phyloP scores from a whole-genome alignment of 495 filamentous ascomycete species.

The Aspergillus sparsus region DNA sequence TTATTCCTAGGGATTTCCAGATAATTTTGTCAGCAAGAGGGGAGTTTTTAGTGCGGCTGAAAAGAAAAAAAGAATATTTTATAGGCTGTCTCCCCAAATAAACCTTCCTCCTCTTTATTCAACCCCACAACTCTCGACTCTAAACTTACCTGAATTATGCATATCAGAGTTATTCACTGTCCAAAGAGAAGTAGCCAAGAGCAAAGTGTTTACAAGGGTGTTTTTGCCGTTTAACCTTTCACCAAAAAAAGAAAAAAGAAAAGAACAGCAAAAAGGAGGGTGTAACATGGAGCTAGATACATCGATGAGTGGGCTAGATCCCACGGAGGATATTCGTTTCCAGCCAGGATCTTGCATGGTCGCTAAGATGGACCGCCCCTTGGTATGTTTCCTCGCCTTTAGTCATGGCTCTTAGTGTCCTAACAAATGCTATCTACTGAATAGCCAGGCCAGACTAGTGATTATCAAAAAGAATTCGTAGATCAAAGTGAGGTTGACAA shows the following conservation, averaged over 20 bases:
- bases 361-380: not conserved
- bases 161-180: not conserved
- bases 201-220: too few species aligned
- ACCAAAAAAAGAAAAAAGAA: not conserved
- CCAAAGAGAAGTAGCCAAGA: not conserved
- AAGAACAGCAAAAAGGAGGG: not conserved
- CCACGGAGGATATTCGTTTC: slow-evolving; percentile 10
- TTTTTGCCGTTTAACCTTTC: not conserved
- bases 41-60: not conserved
- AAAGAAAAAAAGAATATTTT: not conserved
- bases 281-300: slow-evolving; percentile 16
- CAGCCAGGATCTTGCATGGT: slow-evolving; percentile 11
- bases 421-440: not conserved
- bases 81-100: not conserved
- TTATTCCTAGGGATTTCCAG: too few species aligned
- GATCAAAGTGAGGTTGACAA: not conserved
- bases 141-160: not conserved
- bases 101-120: not conserved
- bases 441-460: not conserved
- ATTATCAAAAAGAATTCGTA: not conserved
- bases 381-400: not conserved
- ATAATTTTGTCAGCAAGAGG: not conserved
- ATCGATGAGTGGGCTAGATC: slow-evolving; percentile 7
- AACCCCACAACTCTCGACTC: not conserved
- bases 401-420: not conserved